phyloP scores from a whole-genome alignment of 176 grass and related monocot genomes.

The Zoysia pacifica region DNA sequence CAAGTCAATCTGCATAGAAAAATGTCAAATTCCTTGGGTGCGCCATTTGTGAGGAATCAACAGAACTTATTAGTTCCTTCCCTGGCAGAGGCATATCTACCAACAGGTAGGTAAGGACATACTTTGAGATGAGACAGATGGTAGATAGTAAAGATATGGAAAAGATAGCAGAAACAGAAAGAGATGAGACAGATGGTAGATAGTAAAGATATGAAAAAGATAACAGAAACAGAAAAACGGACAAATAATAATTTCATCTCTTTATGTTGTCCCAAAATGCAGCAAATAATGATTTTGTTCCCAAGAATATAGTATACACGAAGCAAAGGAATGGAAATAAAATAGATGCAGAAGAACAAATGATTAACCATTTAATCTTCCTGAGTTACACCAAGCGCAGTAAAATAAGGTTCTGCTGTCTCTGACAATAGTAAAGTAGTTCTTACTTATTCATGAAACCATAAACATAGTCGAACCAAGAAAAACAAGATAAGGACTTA shows the following conservation, averaged over 20 bases:
- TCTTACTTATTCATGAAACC: not conserved
- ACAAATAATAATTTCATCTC: not conserved
- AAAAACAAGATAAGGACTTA: not conserved
- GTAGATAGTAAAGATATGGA: too few species aligned
- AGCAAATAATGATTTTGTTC: too few species aligned
- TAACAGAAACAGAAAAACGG: not conserved
- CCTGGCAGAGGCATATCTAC: constrained; percentile 8
- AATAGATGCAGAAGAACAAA: too few species aligned
- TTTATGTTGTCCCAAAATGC: too few species aligned
- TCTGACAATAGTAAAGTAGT: not conserved
- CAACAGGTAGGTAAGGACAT: not conserved
- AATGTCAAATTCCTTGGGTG: constrained; percentile 16
- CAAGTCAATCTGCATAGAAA: constrained; percentile 84
- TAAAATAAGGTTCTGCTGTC: not conserved
- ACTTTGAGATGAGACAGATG: not conserved
- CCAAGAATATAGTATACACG: too few species aligned
- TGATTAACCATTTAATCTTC: too few species aligned
- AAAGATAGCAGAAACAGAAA: too few species aligned
- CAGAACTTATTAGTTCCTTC: constrained; percentile 10
- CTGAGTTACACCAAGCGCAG: too few species aligned
- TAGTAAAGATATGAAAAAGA: not conserved
- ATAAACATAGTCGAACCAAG: not conserved
- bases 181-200: not conserved
- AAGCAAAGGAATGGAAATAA: too few species aligned
- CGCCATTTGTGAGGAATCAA: not conserved